Conservation (phyloP, 2,329 filamentous ascomycete species). For the Diaporthe helianthi region DNA sequence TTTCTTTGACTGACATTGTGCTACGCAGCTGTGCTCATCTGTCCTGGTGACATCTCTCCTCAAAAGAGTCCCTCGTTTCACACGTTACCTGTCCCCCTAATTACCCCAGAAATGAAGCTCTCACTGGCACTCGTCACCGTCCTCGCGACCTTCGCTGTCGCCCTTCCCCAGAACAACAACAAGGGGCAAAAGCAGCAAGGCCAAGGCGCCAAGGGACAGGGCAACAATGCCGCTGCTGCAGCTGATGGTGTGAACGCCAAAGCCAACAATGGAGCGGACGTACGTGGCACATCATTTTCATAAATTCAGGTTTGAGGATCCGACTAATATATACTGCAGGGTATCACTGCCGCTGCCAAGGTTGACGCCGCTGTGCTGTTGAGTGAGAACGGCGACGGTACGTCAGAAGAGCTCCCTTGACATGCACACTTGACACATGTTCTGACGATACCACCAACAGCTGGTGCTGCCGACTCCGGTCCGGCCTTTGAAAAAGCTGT, state of each 20-base stretch:
- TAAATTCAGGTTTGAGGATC: not conserved
- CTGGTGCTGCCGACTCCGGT: conserved; percentile 15
- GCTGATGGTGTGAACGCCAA: conserved; percentile 13
- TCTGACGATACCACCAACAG: not conserved
- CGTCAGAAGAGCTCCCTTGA: not conserved
- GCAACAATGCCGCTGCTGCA: not conserved
- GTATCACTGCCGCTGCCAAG: conserved; percentile 20
- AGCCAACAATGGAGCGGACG: conserved; percentile 26
- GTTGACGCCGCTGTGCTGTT: conserved; percentile 27
- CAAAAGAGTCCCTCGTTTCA: not conserved
- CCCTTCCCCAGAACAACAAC: not conserved
- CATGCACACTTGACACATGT: not conserved
- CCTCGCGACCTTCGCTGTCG: conserved; percentile 24
- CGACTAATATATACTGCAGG: not conserved
- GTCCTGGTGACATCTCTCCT: conserved; percentile 1
- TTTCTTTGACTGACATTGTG: not conserved
- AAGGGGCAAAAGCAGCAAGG: not conserved
- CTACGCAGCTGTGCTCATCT: conserved; percentile 22
- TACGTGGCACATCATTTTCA: not conserved
- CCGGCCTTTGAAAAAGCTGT: conserved; percentile 25
- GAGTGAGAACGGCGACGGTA: conserved; percentile 20
- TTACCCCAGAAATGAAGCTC: conserved; percentile 12
- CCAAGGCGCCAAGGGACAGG: conserved; percentile 7
- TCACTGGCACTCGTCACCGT: conserved; percentile 20
- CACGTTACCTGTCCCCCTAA: not conserved